Evolutionary conservation across 345 rosid species (phyloP).

Genomic region (Eucalyptus coolabah): DNA sequence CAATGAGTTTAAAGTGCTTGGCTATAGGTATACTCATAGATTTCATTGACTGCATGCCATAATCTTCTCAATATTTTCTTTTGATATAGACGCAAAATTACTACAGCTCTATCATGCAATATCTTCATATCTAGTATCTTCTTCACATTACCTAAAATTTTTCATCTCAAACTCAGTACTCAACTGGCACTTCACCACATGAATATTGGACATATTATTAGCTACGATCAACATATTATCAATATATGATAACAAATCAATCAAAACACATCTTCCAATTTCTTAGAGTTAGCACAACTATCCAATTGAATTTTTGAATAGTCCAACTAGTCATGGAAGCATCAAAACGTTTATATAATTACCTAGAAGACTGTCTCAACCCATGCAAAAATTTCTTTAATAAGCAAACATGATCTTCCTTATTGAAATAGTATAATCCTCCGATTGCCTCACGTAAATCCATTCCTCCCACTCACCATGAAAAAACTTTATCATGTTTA

Average conservation of each 20-base stretch:
- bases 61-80: too few relatives aligned
- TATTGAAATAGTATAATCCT: not conserved
- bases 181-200: not conserved
- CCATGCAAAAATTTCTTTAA: not conserved
- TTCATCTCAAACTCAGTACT: too few relatives aligned
- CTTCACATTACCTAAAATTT: not conserved
- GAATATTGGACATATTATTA: not conserved
- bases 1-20: too few relatives aligned
- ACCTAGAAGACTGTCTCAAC: not conserved
- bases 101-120: not conserved
- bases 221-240: not conserved
- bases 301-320: not conserved
- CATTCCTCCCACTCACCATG: too few relatives aligned
- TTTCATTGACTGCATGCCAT: rapidly evolving
- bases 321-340: not conserved
- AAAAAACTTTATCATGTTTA: too few relatives aligned
- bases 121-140: not conserved
- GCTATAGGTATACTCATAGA: too few relatives aligned
- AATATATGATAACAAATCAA: not conserved
- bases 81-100: not conserved
- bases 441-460: too few relatives aligned
- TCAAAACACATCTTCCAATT: not conserved
- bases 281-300: not conserved
- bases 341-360: too few relatives aligned
- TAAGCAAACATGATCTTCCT: not conserved